Evolutionary conservation across 352 stramenopile species (phyloP).

Genomic region (Phytophthora pluvialis): DNA sequence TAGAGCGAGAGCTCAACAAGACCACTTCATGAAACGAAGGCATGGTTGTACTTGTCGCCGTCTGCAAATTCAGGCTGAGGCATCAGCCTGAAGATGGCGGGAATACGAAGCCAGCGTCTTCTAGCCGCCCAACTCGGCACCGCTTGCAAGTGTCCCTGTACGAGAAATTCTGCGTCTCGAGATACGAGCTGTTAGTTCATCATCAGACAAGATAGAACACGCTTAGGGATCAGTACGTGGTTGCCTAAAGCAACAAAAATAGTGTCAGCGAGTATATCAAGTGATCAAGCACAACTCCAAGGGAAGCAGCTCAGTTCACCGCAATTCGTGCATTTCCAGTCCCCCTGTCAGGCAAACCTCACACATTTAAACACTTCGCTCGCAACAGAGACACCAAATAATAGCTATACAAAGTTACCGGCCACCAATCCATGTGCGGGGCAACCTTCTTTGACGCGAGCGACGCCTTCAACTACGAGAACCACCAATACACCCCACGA

Average conservation of each 20-base stretch:
- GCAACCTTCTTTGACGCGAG: conserved; percentile 51
- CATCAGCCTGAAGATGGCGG: conserved; percentile 28
- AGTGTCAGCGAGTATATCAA: conserved; percentile 14
- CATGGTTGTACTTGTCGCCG: conserved; percentile 19
- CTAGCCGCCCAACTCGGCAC: conserved; percentile 59
- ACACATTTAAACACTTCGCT: conserved; percentile 22
- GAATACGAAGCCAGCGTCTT: conserved; percentile 69
- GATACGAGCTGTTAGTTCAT: conserved; percentile 20
- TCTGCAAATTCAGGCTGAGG: conserved; percentile 18
- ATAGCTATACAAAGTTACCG: conserved; percentile 43
- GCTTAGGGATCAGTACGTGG: conserved; percentile 44
- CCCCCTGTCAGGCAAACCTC: conserved; percentile 47
- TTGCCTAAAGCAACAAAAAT: conserved; percentile 42
- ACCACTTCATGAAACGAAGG: background rate
- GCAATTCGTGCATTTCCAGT: conserved; percentile 83
- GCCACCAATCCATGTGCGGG: conserved; percentile 84
- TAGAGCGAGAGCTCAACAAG: conserved; percentile 13
- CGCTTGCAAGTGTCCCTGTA: conserved; percentile 76
- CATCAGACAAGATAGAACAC: background rate
- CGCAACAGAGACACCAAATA: conserved; percentile 6
- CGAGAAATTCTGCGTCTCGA: conserved; percentile 65
- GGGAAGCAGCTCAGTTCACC: conserved; percentile 38
- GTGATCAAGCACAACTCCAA: background rate
- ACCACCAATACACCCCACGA: background rate
- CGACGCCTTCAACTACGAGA: conserved; percentile 36